A percentile compares a stretch with the other conserved stretches of the same genome.
phyloP scores from a whole-genome alignment of 2,329 filamentous ascomycete species.

The Lanzia echinophila region DNA sequence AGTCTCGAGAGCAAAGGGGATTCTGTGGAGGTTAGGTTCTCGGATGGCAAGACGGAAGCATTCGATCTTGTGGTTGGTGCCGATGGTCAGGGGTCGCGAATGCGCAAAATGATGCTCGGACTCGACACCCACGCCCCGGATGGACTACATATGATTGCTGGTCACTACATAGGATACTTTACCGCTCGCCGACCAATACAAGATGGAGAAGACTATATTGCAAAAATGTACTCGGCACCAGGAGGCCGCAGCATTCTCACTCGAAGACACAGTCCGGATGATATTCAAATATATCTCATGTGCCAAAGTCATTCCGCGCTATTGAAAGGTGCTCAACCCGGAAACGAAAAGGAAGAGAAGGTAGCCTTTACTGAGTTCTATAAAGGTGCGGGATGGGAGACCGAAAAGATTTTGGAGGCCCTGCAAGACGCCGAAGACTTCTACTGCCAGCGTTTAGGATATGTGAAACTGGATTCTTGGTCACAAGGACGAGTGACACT shows the following conservation, averaged over 20 bases:
- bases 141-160: slow-evolving; percentile 21
- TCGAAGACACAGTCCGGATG: background rate
- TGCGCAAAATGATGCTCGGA: slow-evolving; percentile 38
- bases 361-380: background rate
- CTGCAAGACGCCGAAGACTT: slow-evolving; percentile 35
- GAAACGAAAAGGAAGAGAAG: background rate
- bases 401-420: slow-evolving; percentile 31
- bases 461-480: slow-evolving; percentile 37
- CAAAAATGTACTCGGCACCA: background rate
- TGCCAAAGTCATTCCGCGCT: background rate
- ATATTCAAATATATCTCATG: background rate
- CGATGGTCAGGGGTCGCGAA: slow-evolving; percentile 43
- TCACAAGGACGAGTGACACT: slow-evolving; percentile 37
- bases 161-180: slow-evolving; percentile 39
- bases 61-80: slow-evolving; percentile 43
- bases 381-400: slow-evolving; percentile 35
- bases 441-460: slow-evolving; percentile 34
- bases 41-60: background rate
- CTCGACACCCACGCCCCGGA: slow-evolving; percentile 39
- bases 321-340: background rate
- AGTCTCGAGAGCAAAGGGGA: background rate
- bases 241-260: background rate
- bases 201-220: background rate
- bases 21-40: background rate
- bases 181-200: slow-evolving; percentile 33